phyloP scores from a whole-genome alignment of 768 basidiomycete genomes.

The Lactarius hengduanensis region DNA sequence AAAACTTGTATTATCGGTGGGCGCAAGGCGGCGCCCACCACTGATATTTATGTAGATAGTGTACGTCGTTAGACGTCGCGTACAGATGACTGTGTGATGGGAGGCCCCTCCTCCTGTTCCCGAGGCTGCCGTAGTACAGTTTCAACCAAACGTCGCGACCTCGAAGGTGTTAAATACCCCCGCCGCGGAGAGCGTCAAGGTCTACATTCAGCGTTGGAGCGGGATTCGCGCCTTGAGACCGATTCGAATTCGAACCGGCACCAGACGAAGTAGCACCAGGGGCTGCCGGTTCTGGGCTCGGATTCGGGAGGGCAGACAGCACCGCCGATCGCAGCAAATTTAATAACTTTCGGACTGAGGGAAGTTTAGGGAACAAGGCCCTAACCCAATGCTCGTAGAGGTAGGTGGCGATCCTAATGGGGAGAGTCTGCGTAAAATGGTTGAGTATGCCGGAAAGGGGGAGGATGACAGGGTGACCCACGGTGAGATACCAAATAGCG shows the following conservation, averaged over 20 bases:
- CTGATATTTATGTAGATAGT: not conserved
- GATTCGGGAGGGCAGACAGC: not conserved
- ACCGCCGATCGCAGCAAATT: not conserved
- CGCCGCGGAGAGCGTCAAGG: not conserved
- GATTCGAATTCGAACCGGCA: not conserved
- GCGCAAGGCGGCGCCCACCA: not conserved
- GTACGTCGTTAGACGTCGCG: not conserved
- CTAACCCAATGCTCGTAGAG: conserved; percentile 18
- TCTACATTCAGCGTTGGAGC: conserved; percentile 10
- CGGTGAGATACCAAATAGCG: not conserved
- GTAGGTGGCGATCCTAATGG: not conserved
- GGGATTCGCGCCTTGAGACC: not conserved
- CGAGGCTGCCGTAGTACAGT: not conserved
- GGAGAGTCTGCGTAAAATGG: conserved; percentile 4
- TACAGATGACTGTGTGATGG: not conserved
- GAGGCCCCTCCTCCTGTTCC: not conserved
- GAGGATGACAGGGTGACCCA: not conserved
- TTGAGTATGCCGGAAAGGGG: not conserved
- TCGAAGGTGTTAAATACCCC: not conserved
- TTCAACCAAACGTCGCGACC: not conserved
- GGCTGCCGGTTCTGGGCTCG: too few species aligned
- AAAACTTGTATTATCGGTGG: not conserved
- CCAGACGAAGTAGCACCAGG: not conserved
- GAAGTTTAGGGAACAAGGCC: conserved; percentile 13
- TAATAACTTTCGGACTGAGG: conserved; percentile 8